Evolutionary conservation across 257 asterid genomes (phyloP).

Genomic region (Nicotiana knightiana): DNA sequence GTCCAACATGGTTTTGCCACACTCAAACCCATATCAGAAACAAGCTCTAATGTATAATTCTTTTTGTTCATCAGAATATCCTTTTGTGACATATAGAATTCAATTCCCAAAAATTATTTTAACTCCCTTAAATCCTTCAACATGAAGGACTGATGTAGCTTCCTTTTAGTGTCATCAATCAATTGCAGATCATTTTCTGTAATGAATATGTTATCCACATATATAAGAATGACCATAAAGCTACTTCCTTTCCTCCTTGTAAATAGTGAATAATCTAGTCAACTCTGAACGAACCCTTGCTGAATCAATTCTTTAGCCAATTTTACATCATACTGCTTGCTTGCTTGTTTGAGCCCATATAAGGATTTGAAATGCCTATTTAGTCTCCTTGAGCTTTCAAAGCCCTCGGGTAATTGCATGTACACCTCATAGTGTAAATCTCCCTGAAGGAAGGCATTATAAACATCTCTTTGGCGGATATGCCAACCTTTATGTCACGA

Average conservation of each 20-base stretch:
- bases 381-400: neutral
- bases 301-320: neutral
- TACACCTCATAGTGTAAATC: neutral
- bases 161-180: neutral
- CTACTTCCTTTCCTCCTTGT: neutral
- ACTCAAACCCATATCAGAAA: neutral
- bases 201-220: neutral
- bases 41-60: neutral
- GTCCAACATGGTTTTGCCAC: neutral
- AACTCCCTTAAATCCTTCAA: neutral
- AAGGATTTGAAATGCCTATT: neutral
- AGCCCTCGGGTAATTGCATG: neutral
- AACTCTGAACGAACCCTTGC: neutral
- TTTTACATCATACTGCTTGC: too few species aligned
- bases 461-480: neutral
- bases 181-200: too few species aligned
- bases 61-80: neutral
- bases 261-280: neutral
- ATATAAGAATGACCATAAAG: neutral
- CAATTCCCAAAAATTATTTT: neutral
- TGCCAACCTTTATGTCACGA: neutral
- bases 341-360: neutral
- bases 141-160: neutral
- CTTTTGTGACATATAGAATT: too few species aligned
- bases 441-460: neutral